Evolutionary conservation across 768 basidiomycete species (phyloP).

Genomic region (Multifurca ochricompacta): DNA sequence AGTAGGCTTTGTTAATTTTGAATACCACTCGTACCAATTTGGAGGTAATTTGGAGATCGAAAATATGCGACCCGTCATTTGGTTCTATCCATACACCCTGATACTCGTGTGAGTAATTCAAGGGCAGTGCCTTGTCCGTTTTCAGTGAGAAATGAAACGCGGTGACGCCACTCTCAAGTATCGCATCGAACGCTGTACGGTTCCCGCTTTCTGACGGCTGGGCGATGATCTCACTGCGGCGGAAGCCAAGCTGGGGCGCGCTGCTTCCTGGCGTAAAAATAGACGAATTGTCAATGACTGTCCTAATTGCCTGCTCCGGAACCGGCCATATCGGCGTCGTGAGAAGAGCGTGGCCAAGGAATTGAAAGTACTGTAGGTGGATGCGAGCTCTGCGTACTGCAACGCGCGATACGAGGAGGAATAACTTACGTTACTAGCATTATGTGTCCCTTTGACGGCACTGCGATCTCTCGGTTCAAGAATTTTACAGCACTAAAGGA

Average conservation of each 20-base stretch:
- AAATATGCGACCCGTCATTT: conserved; percentile 50
- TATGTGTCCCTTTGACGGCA: conserved; percentile 46
- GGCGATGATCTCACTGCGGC: conserved; percentile 54
- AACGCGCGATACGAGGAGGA: background rate
- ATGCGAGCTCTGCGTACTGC: too few species aligned
- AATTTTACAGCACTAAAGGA: background rate
- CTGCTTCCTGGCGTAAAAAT: conserved; percentile 46
- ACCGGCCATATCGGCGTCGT: conserved; percentile 47
- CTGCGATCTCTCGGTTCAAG: conserved; percentile 26
- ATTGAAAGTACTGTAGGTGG: conserved; percentile 35
- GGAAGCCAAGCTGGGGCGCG: conserved; percentile 46
- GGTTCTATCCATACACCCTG: conserved; percentile 60
- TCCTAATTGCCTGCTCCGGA: conserved; percentile 43
- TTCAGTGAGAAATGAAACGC: conserved; percentile 46
- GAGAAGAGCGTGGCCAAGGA: conserved; percentile 32
- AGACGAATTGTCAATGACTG: conserved; percentile 50
- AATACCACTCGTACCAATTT: conserved; percentile 38
- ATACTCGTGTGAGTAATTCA: conserved; percentile 54
- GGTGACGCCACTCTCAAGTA: conserved; percentile 38
- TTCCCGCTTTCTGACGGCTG: conserved; percentile 32
- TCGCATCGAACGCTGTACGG: conserved; percentile 27
- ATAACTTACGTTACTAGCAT: conserved; percentile 40
- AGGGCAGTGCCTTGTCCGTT: conserved; percentile 32
- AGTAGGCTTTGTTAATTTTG: too few species aligned
- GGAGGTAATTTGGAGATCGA: too few species aligned